Evolutionary conservation across 495 filamentous ascomycete genomes (phyloP), one percentile per base, ranked within the genome.

Genomic region (Apodospora peruviana): DNA sequence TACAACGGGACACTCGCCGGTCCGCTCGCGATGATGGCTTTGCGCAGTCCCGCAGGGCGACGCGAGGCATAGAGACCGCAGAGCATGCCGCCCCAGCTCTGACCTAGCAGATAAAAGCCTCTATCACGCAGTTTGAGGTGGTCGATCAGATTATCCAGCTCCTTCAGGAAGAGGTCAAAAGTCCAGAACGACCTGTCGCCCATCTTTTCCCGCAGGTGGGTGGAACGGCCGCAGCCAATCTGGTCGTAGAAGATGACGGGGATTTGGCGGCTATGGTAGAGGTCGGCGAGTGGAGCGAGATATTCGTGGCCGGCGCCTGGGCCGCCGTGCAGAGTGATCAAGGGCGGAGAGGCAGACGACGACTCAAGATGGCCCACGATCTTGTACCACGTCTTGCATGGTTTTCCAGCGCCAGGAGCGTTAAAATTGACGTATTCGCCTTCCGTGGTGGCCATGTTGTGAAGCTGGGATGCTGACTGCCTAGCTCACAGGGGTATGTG

Each of bases 171-270:
- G 3, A 80, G 61, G 10, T 72, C 55, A 1, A 66, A 39, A 1
- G 64, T 69, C 76, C 75, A 81, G 61, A 79, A 77, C 0, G 39
- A 40, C 17, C 59, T 56, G 43, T 77, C 70, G 22, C 69, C 68
- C 1, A 29, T 43, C 39, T 68, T 74, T 9, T 76, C 67, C 2
- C 51, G 65, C 5, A 77, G 58, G 43, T 71, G 74, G 0, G 75
- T 77, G 10, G 69, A 74, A 4, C 49, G 27, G 10, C 72, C 77
- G 51, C 66, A 72, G 12, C 75, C 74, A 43, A 80, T 56, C 48
- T 79, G 75, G 52, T 79, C 76, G 55, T 81, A 81, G 51, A 79
- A 59, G n/a, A 80, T 60, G 16, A 79, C 53, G 7, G 74, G 69
- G n/a, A 59, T 62, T 29, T 36, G 64, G 20, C 27, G 47, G 17